phyloP scores from a whole-genome alignment of 1,284 basidiomycete species.

The Melampsora americana region DNA sequence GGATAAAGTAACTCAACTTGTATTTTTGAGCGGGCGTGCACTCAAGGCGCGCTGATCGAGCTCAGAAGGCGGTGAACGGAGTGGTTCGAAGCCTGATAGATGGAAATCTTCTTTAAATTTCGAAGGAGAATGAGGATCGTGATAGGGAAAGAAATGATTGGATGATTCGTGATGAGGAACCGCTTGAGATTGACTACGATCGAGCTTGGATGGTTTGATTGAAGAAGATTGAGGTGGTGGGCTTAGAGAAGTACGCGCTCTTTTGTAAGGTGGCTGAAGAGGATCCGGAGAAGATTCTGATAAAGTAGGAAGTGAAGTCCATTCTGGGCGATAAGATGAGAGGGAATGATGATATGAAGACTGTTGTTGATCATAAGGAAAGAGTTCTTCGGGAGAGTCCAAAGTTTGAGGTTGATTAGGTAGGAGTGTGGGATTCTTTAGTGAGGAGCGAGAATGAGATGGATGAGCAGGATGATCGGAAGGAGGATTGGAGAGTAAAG shows the following conservation, averaged over 20 bases:
- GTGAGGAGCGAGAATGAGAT: background rate
- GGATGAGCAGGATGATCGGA: background rate
- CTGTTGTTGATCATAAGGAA: background rate
- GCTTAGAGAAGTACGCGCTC: background rate
- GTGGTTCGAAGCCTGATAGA: constrained; percentile 3
- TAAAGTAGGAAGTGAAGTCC: too few species aligned
- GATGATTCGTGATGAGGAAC: background rate
- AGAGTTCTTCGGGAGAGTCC: too few species aligned
- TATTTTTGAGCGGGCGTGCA: constrained; percentile 34
- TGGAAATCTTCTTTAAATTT: background rate
- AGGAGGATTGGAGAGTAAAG: too few species aligned
- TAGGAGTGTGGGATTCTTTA: background rate
- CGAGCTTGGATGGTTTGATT: background rate
- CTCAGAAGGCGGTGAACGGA: background rate
- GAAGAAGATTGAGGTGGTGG: background rate
- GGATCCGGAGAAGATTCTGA: too few species aligned
- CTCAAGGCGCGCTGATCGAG: constrained; percentile 14
- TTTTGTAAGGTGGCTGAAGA: too few species aligned
- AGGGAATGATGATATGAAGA: background rate
- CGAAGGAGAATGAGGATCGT: background rate
- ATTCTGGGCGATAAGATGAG: too few species aligned
- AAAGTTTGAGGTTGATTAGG: background rate
- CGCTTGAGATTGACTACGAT: background rate
- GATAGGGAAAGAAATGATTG: background rate
- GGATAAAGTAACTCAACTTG: constrained; percentile 11